Base-by-base conservation (phyloP, 768 basidiomycete species). In the Tulasnella sp. region DNA sequence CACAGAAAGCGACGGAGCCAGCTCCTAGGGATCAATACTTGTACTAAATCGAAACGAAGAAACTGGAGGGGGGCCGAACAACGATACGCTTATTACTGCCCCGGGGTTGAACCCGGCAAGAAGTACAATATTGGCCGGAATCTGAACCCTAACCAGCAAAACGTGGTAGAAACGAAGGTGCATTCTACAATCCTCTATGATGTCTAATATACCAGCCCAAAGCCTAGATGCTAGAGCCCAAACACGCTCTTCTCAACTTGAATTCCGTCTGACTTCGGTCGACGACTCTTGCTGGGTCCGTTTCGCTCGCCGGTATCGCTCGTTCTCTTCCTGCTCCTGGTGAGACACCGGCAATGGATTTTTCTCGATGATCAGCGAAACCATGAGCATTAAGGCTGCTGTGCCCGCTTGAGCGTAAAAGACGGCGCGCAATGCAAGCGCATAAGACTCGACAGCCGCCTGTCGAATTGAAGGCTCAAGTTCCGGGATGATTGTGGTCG, bases 111-210 rank as follows among this genome's bases (percentile, higher is more conserved):
- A 42, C 42, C n/a, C n/a, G n/a, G n/a, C n/a, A n/a, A n/a, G n/a
- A n/a, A n/a, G n/a, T n/a, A n/a, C n/a, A n/a, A n/a, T n/a, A 89
- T 91, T 74, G 90, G 91, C 71, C 90, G 91, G 86, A 91, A 93
- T 83, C 92, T 90, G 45, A 67, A 8, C 64, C 22, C n/a, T n/a
- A n/a, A 67, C n/a, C 64, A 67, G 25, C 34, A 36, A 36, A 42
- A 67, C 64, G 22, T 67, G 64, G 64, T 67, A 67, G 64, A 67
- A n/a, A 67, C 25, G 64, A 25, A 67, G 7, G 25, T 7, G 64
- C 64, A n/a, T n/a, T n/a, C 64, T 67, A 67, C 34, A 67, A 42
- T 42, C 17, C 42, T 67, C 11, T 67, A n/a, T 67, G 25, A 25
- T n/a, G 64, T 25, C 64, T 36, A 67, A 25, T 67, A 67, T 67